Percentiles rank a stretch among this genome's conserved stretches.
These are phyloP conservation scores for Mucor irregularis DNA, from an alignment of 371 early-diverging fungal species.

Conservation along the genomic window DNA sequence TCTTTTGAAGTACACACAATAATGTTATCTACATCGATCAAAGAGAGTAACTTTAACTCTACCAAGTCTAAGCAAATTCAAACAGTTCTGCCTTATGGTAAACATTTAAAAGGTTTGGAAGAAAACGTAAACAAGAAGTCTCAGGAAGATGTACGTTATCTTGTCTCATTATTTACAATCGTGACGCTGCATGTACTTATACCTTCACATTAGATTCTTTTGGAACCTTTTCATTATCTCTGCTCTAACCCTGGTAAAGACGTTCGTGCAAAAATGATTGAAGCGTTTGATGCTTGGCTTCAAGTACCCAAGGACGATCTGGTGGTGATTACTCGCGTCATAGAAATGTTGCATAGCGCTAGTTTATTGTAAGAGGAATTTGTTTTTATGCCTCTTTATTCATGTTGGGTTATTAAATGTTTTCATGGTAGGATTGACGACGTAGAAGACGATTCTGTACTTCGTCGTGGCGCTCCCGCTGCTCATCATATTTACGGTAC, in stretches of 20 bases:
- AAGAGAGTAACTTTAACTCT: constrained; percentile 8
- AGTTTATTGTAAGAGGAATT: constrained; percentile 90
- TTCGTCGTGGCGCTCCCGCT: constrained; percentile 91
- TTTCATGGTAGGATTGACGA: constrained; percentile 84
- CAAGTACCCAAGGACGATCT: constrained; percentile 73
- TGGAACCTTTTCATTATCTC: constrained; percentile 88
- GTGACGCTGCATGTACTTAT: not conserved
- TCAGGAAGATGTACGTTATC: constrained; percentile 17
- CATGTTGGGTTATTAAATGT: not conserved
- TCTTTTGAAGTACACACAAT: not conserved
- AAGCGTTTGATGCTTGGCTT: constrained; percentile 90
- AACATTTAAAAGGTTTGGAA: constrained; percentile 1
- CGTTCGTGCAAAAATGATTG: constrained; percentile 85
- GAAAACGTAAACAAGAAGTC: constrained; percentile 3
- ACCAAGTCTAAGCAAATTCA: constrained; percentile 11
- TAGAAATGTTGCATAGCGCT: constrained; percentile 95
- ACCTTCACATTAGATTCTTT: constrained; percentile 47
- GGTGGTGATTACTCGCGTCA: constrained; percentile 73
- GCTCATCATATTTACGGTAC: constrained; percentile 95
- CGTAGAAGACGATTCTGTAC: constrained; percentile 89
- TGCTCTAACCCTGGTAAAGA: constrained; percentile 87
- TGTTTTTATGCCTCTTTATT: too few species aligned
- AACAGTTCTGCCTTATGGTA: constrained; percentile 15
- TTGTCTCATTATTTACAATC: not conserved
- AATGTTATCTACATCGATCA: constrained; percentile 2